phyloP scores from a whole-genome alignment of 2,329 filamentous ascomycete genomes.

The Beauveria caledonica region DNA sequence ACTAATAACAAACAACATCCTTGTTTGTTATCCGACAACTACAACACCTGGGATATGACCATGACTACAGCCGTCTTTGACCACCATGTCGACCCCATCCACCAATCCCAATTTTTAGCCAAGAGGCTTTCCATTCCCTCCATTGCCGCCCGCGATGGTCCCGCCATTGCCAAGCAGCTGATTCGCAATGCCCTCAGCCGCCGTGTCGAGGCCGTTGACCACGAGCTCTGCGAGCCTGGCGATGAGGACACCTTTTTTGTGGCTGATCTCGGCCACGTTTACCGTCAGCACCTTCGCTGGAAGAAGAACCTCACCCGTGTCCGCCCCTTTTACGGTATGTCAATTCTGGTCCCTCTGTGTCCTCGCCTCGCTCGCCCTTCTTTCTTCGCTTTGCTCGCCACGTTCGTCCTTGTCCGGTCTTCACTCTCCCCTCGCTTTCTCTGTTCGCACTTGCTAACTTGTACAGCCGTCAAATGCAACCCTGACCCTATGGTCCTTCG shows the following conservation, averaged over 20 bases:
- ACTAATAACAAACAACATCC: background rate
- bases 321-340: constrained; percentile 88
- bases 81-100: constrained; percentile 40
- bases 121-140: constrained; percentile 36
- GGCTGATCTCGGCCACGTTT: constrained; percentile 94
- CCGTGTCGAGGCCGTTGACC: constrained; percentile 75
- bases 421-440: background rate
- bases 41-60: constrained; percentile 48
- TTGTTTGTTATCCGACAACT: background rate
- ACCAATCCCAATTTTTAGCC: constrained; percentile 39
- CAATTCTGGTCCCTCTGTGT: background rate
- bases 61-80: constrained; percentile 55
- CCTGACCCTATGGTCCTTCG: constrained; percentile 82
- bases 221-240: constrained; percentile 79
- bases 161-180: constrained; percentile 58
- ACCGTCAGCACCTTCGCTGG: constrained; percentile 97
- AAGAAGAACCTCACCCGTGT: constrained; percentile 88
- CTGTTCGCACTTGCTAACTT: constrained; percentile 2
- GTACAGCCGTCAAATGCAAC: constrained; percentile 92
- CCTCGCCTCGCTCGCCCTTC: background rate
- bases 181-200: constrained; percentile 81
- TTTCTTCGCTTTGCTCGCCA: background rate
- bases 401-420: too few species aligned
- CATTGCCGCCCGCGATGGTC: constrained; percentile 33
- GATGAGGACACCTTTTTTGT: constrained; percentile 99